Evolutionary conservation across 495 filamentous ascomycete species (phyloP).

Genomic region (Penicillium egyptiacum): DNA sequence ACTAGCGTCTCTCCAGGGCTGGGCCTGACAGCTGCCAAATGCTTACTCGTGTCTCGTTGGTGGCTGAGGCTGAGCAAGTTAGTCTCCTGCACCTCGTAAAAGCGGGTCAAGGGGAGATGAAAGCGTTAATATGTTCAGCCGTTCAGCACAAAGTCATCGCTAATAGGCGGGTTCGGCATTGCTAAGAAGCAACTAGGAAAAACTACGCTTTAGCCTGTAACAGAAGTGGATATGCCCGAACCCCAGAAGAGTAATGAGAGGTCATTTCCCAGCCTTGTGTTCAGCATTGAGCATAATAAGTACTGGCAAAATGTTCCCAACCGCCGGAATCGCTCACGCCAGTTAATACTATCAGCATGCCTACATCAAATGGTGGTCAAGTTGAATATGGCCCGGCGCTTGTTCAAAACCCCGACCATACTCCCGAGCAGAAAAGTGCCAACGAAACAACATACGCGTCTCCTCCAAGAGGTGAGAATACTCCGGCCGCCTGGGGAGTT

Average conservation of each 20-base stretch:
- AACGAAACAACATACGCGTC: not conserved
- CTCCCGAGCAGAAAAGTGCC: not conserved
- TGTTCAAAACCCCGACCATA: not conserved
- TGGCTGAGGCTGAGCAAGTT: too few relatives aligned
- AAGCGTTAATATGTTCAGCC: too few relatives aligned
- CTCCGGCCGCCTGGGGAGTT: slow-evolving; percentile 3
- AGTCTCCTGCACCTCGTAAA: too few relatives aligned
- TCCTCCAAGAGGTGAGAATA: not conserved
- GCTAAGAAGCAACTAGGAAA: too few relatives aligned
- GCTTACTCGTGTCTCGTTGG: too few relatives aligned
- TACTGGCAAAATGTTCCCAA: not conserved
- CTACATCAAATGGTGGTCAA: not conserved
- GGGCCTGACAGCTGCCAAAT: too few relatives aligned
- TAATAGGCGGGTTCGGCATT: too few relatives aligned
- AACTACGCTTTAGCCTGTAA: too few relatives aligned
- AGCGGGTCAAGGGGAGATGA: too few relatives aligned
- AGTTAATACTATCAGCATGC: not conserved
- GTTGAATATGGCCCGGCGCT: not conserved
- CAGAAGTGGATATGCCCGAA: not conserved
- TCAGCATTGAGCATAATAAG: not conserved
- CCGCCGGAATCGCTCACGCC: not conserved
- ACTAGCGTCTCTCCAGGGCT: too few relatives aligned
- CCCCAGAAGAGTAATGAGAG: not conserved
- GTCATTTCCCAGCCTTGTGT: not conserved
- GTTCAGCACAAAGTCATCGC: too few relatives aligned